Evolutionary conservation across 768 basidiomycete genomes (phyloP), one percentile per base, ranked within the genome.

Genomic region (Tulasnella sp.): DNA sequence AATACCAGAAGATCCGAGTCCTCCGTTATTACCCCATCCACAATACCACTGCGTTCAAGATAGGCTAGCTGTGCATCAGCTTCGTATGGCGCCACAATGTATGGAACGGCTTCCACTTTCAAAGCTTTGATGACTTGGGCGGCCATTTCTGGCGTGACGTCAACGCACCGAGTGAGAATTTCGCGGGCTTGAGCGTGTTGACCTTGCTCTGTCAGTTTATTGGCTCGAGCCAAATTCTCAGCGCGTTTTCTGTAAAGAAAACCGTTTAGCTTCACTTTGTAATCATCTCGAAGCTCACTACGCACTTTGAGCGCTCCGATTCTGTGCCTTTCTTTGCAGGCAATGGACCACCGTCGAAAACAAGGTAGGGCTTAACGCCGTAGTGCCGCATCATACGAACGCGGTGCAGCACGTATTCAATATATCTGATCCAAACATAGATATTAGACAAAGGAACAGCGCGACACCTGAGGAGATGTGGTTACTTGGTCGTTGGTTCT

Each of bases 1-100:
- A 98, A 99, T 74, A 99, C 97, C 81, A 99, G 92, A 41, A 99
- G 89, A 86, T 99, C 98, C 0, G 97, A 98, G 86, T 99, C 98
- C 86, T 99, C 98, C 1, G 98, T 99, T 83, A 99, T 90, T 85
- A 99, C 93, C 2, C 92, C 98, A 85, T 97, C 93, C 58, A 96
- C 94, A 46, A 94, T 83, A 24, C 95, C 95, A 64, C 88, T 85
- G 75, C 90, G 91, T 84, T 99, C 98, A 69, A 99, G 90, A 86
- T 93, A 98, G 72, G 95, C 93, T 80, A 99, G 90, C 85, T 99
- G 98, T 1, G 98, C 96, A 84, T 99, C 98, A 0, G 98, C 98
- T 88, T 99, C 98, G 85, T 99, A 99, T 0, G 98, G 98, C 5
- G 98, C 97, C 24, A 99, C 98, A 54, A 99, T 88, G 84, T 97